Percentiles rank a stretch among this genome's conserved stretches.
Evolutionary conservation across 2,329 filamentous ascomycete genomes (phyloP).

Genomic region (Aspergillus transmontanensis): DNA sequence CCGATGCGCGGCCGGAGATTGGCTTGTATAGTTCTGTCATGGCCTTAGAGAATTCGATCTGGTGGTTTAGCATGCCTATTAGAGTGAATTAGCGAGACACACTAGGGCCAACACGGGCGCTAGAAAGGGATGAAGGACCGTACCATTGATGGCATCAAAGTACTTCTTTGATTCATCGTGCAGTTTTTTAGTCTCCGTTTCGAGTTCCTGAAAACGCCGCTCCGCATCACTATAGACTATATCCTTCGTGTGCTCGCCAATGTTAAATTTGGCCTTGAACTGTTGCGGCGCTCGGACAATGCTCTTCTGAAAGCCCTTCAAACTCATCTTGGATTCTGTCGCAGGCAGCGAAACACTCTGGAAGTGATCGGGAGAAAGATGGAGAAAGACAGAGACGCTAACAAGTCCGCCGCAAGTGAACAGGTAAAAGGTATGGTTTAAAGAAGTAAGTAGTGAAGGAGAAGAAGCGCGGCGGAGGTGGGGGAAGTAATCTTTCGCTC

Average conservation of each 20-base stretch:
- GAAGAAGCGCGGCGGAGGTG: constrained; percentile 10
- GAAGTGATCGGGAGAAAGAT: constrained; percentile 2
- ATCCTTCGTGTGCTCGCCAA: constrained; percentile 95
- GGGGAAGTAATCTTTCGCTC: constrained; percentile 20
- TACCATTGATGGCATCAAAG: constrained; percentile 92
- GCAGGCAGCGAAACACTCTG: constrained; percentile 6
- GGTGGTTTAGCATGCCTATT: constrained; percentile 85
- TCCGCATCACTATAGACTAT: constrained; percentile 93
- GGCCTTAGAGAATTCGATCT: constrained; percentile 97
- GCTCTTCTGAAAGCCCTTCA: constrained; percentile 93
- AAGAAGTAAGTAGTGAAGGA: not conserved
- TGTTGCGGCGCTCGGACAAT: constrained; percentile 87
- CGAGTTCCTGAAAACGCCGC: constrained; percentile 88
- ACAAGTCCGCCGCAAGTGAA: not conserved
- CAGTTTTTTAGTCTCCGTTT: constrained; percentile 92
- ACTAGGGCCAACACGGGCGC: not conserved
- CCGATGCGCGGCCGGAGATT: constrained; percentile 92
- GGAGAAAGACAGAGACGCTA: not conserved
- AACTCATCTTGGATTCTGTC: constrained; percentile 70
- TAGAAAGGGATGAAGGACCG: constrained; percentile 1
- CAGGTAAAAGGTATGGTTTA: not conserved
- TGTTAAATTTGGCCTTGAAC: constrained; percentile 88
- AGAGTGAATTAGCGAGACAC: constrained; percentile 2
- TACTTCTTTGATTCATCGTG: constrained; percentile 98
- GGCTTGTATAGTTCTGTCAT: constrained; percentile 98